A percentile compares a stretch with the other conserved stretches of the same genome.
Conservation (phyloP, 2,329 filamentous ascomycete genomes). For the Juglanconis sp. region DNA sequence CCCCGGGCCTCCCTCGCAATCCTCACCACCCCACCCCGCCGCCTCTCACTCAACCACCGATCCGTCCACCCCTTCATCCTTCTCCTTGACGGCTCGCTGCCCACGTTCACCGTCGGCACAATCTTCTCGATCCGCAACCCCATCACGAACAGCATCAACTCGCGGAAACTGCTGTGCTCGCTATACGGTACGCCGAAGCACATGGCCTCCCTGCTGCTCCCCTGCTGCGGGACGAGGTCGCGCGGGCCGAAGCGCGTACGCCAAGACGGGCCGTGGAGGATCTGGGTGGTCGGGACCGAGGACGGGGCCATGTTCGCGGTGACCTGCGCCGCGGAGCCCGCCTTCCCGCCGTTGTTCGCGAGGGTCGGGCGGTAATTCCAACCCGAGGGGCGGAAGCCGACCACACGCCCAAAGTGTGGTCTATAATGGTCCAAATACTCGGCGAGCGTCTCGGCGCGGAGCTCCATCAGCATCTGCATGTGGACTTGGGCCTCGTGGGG, state of each 20-base stretch:
- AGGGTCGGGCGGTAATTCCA: slow-evolving; percentile 85
- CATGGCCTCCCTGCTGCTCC: slow-evolving; percentile 75
- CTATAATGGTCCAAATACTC: slow-evolving; percentile 82
- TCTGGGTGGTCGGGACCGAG: slow-evolving; percentile 46
- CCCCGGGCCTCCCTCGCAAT: slow-evolving; percentile 40
- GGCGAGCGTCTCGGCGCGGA: slow-evolving; percentile 83
- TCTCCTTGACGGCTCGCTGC: slow-evolving; percentile 53
- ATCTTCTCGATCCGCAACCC: slow-evolving; percentile 81
- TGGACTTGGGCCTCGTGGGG: slow-evolving; percentile 89
- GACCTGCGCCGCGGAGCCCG: slow-evolving; percentile 44
- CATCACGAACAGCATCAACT: slow-evolving; percentile 91
- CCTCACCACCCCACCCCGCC: slow-evolving; percentile 50
- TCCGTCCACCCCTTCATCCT: slow-evolving; percentile 66
- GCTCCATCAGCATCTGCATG: slow-evolving; percentile 95
- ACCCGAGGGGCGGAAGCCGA: slow-evolving; percentile 88
- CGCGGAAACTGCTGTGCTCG: slow-evolving; percentile 92
- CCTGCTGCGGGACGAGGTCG: slow-evolving; percentile 77
- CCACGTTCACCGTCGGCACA: slow-evolving; percentile 87
- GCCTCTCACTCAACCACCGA: slow-evolving; percentile 57
- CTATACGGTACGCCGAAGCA: slow-evolving; percentile 95
- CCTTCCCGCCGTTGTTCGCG: slow-evolving; percentile 41
- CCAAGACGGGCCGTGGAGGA: slow-evolving; percentile 66
- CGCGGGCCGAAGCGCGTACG: slow-evolving; percentile 66
- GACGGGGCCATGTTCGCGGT: slow-evolving; percentile 48
- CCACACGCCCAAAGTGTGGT: slow-evolving; percentile 77